Base-by-base conservation (phyloP, 768 basidiomycete genomes). In the Exsudoporus frostii region DNA sequence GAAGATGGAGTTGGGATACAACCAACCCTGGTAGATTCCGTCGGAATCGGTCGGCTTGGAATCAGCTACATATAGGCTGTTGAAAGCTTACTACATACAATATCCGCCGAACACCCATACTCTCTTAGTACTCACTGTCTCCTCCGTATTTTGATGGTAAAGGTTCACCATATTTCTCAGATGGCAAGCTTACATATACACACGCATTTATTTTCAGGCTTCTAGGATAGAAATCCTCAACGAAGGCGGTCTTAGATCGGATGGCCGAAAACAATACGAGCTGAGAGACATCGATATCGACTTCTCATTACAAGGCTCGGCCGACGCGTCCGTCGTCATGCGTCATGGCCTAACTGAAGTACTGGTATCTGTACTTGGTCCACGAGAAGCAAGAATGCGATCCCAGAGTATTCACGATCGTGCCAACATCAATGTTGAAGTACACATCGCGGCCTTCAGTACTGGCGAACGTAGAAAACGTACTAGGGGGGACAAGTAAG, bases 341-440 rank as follows among this genome's bases (percentile, higher is more conserved):
- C 80, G 84, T 4, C 95, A 98, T 67, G 97, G 97, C 2, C 79
- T 98, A 30, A 98, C 97, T 0, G 84, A 90, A 53, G 92, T 97
- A 8, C 75, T 86, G 15, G 89, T 90, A 19, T 86, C 89, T 46
- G 92, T 98, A 1, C 91, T 90, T 69, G 97, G 97, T 0, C 97
- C 97, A 1, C 75, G 92, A 58, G 97, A 99, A 71, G 86, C 90
- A 2, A 88, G 84, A 66, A 76, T 84, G 71, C 80, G 92, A 45
- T 87, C 86, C 0, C 83, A 89, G 47, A 86, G 88, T 4, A 75
- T 88, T 30, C 90, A 95, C 62, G 92, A 98, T 72, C 84, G 90
- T 34, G 96, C 92, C 20, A 83, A 82, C 50, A 79, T 99, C 67
- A 91, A 88, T 56, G 94, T 99, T 20, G 93, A 97, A 64, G 85